Evolutionary conservation across 768 basidiomycete genomes (phyloP), one percentile per base, ranked within the genome.

Genomic region (Cystobasidiopsis lactophilus): DNA sequence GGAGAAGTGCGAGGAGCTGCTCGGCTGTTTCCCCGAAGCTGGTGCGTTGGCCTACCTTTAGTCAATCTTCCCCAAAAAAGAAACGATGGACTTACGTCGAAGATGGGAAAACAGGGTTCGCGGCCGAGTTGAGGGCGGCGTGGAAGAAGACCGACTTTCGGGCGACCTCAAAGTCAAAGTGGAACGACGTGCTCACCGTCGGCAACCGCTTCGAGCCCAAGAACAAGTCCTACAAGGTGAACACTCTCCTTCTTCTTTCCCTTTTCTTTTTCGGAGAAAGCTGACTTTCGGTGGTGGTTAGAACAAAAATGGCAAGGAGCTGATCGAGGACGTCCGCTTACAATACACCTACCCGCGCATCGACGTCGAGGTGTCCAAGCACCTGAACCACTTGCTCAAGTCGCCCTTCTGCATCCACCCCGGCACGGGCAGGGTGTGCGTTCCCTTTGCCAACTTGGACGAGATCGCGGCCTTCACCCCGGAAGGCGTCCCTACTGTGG

Each of bases 361-460:
- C 51, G 93, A 98, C 66, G 82, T 83, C 14, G 93, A 98, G 66
- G 93, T 98, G 27, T 89, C 88, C 2, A 91, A 96, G 63, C 85
- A 89, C 63, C 75, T 88, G 47, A 96, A 98, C 69, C 93, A 98
- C 71, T 73, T 98, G 69, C 75, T 98, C 51, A 98, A 98, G 68
- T 81, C 85, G 21, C 93, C 93, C 0, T 98, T 98, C 67, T 93
- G 89, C 64, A 71, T 96, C 0, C 93, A 98, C 66, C 93, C 93
- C 0, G 84, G 84, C 58, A 98, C 93, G 2, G 93, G 91, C 1
- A 77, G 86, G 29, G 77, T 98, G 9, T 98, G 91, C 64, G 84
- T 98, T 2, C 93, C 91, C 1, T 27, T 47, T 16, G 72, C 96
- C 18, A 81, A 91, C 62, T 80, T 86, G 3, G 68, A 68, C 31